Conservation (phyloP, 1,284 basidiomycete genomes). For the Neonothopanus nambi region DNA sequence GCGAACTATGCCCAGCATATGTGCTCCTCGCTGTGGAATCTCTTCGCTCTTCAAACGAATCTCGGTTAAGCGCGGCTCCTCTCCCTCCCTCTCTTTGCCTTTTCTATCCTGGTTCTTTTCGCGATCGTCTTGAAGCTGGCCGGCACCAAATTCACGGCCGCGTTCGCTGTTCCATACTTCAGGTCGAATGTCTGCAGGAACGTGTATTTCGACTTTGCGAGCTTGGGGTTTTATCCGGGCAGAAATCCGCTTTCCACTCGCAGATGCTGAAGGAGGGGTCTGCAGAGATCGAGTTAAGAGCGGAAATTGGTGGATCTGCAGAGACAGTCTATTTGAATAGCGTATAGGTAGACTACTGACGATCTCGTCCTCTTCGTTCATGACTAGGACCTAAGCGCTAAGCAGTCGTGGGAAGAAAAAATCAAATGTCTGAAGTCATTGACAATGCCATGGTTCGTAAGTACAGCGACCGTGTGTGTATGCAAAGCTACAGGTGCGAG, state of each 20-base stretch:
- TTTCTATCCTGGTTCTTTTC: slow-evolving; percentile 69
- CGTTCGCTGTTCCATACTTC: slow-evolving; percentile 78
- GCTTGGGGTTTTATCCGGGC: slow-evolving; percentile 67
- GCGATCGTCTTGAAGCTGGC: slow-evolving; percentile 66
- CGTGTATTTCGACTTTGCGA: slow-evolving; percentile 69
- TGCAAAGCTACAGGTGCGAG: no score
- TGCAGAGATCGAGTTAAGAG: slow-evolving; percentile 71
- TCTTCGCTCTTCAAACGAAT: slow-evolving; percentile 72
- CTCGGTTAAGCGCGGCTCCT: slow-evolving; percentile 63
- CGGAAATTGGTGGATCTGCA: slow-evolving; percentile 80
- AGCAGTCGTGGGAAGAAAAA: slow-evolving; percentile 3
- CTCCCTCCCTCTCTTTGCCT: slow-evolving; percentile 48
- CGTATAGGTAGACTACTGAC: slow-evolving; percentile 69
- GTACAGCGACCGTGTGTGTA: no score
- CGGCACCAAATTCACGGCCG: slow-evolving; percentile 62
- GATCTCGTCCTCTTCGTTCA: slow-evolving; percentile 55
- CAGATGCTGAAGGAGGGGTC: slow-evolving; percentile 67
- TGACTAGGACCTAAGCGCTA: no score
- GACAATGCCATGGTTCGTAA: no score
- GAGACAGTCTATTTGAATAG: slow-evolving; percentile 56
- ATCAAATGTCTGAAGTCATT: no score
- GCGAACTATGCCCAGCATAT: slow-evolving; percentile 73
- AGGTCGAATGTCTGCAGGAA: slow-evolving; percentile 71
- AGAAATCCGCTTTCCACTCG: slow-evolving; percentile 72
- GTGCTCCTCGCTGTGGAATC: slow-evolving; percentile 58